Evolutionary conservation across 202 grass and related monocot species (phyloP), one percentile per base, ranked within the genome.

Genomic region (Digitaria exilis): DNA sequence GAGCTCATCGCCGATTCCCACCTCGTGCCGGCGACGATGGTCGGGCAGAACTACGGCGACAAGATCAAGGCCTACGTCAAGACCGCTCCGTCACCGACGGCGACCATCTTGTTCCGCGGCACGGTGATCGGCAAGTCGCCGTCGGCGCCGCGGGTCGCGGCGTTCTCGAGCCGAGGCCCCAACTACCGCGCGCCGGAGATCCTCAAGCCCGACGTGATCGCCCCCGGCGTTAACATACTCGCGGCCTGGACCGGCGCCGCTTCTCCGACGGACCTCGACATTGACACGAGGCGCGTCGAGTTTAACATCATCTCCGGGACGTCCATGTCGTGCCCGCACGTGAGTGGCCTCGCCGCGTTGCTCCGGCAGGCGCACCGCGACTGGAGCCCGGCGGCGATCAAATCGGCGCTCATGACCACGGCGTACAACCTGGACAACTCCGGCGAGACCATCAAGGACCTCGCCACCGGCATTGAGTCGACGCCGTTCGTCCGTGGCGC

Each of bases 301-400:
- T 97, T 93, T 90, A 98, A 95, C 90, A 98, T 98, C 49, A 93
- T 98, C 67, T 98, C 95, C 7, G 92, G 95, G 15, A 98, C 95
- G 9, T 98, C 95, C 81, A 98, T 98, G 95, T 98, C 95, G 49
- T 98, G 95, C 73, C 95, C 95, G 61, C 95, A 98, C 78, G 87
- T 98, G 56, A 87, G 87, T 81, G 95, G 95, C 41, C 75, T 94
- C 25, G 92, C 88, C 2, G 95, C 92, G 34, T 74, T 95, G 65
- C 85, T 97, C 76, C 88, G 83, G 30, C 87, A 84, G 69, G 92
- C 92, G 22, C 87, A 69, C 19, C 92, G 90, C 6, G 71, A 76
- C 9, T 98, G 95, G 95, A 90, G 82, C 61, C 95, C 95, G 0
- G 78, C 90, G 2, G 95, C 88, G 39, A 75, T 97, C 77, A 88